Evolutionary conservation across 2,329 filamentous ascomycete species (phyloP).

Genomic region (Escovopsis sp.): DNA sequence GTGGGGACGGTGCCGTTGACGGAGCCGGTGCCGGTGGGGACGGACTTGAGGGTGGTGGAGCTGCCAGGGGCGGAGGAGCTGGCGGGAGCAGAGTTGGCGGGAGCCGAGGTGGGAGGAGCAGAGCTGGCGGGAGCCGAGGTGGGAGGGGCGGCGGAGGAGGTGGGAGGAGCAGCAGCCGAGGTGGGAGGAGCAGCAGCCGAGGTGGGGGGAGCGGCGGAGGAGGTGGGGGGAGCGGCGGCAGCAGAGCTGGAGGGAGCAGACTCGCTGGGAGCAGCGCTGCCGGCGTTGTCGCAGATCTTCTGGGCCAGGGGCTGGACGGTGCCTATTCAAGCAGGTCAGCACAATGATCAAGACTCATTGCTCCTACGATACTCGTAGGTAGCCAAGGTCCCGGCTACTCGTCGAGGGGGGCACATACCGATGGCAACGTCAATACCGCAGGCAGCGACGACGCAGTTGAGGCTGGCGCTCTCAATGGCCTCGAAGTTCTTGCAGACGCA

Average conservation of each 20-base stretch:
- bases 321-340: conserved; percentile 12
- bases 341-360: background rate
- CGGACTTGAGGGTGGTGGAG: conserved; percentile 7
- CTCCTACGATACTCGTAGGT: no score
- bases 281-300: conserved; percentile 18
- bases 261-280: background rate
- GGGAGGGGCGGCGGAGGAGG: conserved; percentile 1
- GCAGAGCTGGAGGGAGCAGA: conserved; percentile 3
- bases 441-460: conserved; percentile 19
- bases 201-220: conserved; percentile 3
- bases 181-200: conserved; percentile 5
- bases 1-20: conserved; percentile 8
- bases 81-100: conserved; percentile 7
- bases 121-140: conserved; percentile 5
- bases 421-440: conserved; percentile 24
- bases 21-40: conserved; percentile 6
- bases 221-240: conserved; percentile 1
- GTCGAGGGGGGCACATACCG: conserved; percentile 16
- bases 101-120: background rate
- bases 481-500: conserved; percentile 23
- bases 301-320: conserved; percentile 24
- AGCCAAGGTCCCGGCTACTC: no score
- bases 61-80: conserved; percentile 3
- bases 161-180: background rate
- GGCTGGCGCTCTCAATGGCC: conserved; percentile 17